These are phyloP conservation scores for Penicillium goetzii DNA, from an alignment of 495 filamentous ascomycete species.

Conservation along the genomic window DNA sequence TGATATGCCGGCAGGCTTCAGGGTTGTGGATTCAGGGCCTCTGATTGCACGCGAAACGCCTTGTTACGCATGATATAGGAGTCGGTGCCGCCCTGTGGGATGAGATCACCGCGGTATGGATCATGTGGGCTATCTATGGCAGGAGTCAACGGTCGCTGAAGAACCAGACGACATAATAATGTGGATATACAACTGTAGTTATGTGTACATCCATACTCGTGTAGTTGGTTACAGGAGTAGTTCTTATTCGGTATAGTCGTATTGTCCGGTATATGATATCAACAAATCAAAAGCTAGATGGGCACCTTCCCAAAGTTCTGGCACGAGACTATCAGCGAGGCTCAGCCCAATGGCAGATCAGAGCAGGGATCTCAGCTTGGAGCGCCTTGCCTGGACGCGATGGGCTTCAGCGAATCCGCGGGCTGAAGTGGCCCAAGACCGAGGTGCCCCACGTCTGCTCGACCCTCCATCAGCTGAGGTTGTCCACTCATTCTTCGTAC, in stretches of 20 bases:
- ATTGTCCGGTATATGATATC: slow-evolving; percentile 6
- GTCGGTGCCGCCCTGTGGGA: slow-evolving; percentile 22
- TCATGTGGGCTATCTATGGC: slow-evolving; percentile 5
- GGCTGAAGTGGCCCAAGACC: slow-evolving; percentile 33
- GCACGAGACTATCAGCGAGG: slow-evolving; percentile 26
- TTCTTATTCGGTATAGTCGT: slow-evolving; percentile 3
- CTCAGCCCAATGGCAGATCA: slow-evolving; percentile 39
- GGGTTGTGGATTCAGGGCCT: slow-evolving; percentile 19
- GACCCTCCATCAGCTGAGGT: slow-evolving; percentile 41
- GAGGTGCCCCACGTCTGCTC: slow-evolving; percentile 33
- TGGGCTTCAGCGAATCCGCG: slow-evolving; percentile 29
- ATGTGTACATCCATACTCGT: background rate
- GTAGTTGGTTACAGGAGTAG: slow-evolving; percentile 3
- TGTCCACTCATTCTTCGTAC: slow-evolving; percentile 13
- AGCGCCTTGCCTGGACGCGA: slow-evolving; percentile 29
- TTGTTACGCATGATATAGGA: slow-evolving; percentile 12
- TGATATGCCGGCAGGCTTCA: slow-evolving; percentile 36
- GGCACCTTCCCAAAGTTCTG: slow-evolving; percentile 32
- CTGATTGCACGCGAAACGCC: slow-evolving; percentile 24
- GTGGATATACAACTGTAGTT: background rate
- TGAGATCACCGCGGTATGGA: slow-evolving; percentile 26
- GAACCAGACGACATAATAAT: slow-evolving; percentile 9
- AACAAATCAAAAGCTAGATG: slow-evolving; percentile 6
- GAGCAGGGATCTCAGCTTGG: slow-evolving; percentile 37
- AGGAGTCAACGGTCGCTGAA: slow-evolving; percentile 17